A percentile compares a stretch with the other conserved stretches of the same genome.
Evolutionary conservation across 2,329 filamentous ascomycete species (phyloP).

Genomic region (Kalmusia sp.): DNA sequence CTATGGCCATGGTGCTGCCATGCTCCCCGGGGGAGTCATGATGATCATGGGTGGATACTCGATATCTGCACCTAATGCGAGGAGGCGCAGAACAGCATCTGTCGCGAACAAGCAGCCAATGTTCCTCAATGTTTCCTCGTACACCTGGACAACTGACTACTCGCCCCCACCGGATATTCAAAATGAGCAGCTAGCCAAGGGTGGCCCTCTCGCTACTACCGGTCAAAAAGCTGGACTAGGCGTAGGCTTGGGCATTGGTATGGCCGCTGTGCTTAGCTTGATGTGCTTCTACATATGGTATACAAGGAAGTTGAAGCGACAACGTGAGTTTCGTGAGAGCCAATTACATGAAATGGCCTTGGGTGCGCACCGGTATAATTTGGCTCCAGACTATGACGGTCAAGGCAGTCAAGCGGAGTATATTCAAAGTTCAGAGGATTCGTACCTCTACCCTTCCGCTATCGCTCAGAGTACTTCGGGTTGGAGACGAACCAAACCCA

Average conservation of each 20-base stretch:
- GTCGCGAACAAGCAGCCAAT: conserved; percentile 55
- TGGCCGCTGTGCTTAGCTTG: conserved; percentile 50
- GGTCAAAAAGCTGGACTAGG: conserved; percentile 56
- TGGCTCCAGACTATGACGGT: conserved; percentile 42
- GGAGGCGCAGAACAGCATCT: conserved; percentile 44
- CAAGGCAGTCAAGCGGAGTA: conserved; percentile 49
- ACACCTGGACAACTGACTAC: conserved; percentile 65
- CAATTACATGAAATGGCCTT: conserved; percentile 61
- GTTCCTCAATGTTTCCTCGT: conserved; percentile 69
- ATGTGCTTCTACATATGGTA: conserved; percentile 58
- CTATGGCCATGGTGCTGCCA: conserved; percentile 67
- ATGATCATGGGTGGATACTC: conserved; percentile 66
- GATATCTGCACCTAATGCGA: conserved; percentile 52
- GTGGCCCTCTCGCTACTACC: conserved; percentile 49
- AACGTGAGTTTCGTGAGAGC: conserved; percentile 58
- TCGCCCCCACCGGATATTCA: conserved; percentile 50
- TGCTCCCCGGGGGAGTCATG: conserved; percentile 68
- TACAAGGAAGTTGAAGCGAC: conserved; percentile 47
- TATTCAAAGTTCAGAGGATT: conserved; percentile 29
- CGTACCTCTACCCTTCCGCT: conserved; percentile 35
- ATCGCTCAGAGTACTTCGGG: conserved; percentile 34
- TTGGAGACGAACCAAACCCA: conserved; percentile 37
- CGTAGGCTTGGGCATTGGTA: conserved; percentile 53
- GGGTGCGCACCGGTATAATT: conserved; percentile 55
- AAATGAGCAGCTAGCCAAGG: conserved; percentile 17